These are phyloP conservation scores for Irpex sp. DNA, from an alignment of 1,284 basidiomycete species.

Conservation along the genomic window DNA sequence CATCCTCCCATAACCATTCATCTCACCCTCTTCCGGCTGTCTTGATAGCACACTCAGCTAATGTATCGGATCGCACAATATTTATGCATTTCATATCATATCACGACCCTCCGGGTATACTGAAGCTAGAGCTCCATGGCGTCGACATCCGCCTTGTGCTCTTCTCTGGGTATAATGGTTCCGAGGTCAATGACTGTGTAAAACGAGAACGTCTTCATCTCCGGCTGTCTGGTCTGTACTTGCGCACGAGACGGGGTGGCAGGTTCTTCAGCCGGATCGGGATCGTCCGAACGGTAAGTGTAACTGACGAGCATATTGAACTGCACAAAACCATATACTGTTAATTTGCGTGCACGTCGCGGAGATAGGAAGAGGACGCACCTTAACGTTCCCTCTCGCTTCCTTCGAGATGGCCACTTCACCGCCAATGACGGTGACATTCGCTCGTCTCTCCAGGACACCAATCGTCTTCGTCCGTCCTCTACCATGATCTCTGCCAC, in stretches of 20 bases:
- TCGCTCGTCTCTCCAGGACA: constrained; percentile 79
- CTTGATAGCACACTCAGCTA: background rate
- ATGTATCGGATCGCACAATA: background rate
- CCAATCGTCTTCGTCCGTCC: constrained; percentile 65
- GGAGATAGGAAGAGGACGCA: constrained; percentile 27
- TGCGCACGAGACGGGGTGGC: constrained; percentile 38
- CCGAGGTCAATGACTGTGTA: constrained; percentile 80
- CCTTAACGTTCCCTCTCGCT: constrained; percentile 69
- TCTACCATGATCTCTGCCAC: constrained; percentile 34
- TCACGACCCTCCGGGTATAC: background rate
- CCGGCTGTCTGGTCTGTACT: constrained; percentile 39
- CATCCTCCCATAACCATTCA: background rate
- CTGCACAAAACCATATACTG: constrained; percentile 33
- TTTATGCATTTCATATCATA: background rate
- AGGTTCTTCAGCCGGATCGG: constrained; percentile 47
- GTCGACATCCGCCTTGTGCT: constrained; percentile 25
- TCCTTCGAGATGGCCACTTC: constrained; percentile 78
- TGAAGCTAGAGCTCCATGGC: constrained; percentile 1
- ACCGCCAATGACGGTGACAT: constrained; percentile 80
- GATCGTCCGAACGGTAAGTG: constrained; percentile 87
- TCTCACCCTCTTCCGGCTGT: background rate
- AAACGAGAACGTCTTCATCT: constrained; percentile 83
- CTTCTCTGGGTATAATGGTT: constrained; percentile 56
- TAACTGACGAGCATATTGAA: constrained; percentile 91
- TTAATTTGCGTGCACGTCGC: constrained; percentile 16